phyloP scores from a whole-genome alignment of 2,329 filamentous ascomycete species.

The Penicillium sumatraense region DNA sequence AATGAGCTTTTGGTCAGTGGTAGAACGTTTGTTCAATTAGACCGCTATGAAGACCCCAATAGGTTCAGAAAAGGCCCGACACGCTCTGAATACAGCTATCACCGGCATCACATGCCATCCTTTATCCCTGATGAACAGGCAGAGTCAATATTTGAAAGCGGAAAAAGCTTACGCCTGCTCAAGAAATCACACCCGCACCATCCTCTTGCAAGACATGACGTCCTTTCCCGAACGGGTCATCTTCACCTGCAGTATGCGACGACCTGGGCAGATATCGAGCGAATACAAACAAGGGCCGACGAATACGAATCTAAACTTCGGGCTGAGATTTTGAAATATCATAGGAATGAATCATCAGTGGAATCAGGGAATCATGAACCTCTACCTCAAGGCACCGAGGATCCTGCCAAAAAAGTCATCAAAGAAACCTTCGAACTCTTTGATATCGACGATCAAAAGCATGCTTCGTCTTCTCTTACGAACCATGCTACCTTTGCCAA shows the following conservation, averaged over 20 bases:
- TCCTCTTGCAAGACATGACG: slow-evolving; percentile 62
- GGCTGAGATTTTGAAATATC: slow-evolving; percentile 44
- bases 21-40: slow-evolving; percentile 66
- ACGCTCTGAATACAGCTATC: slow-evolving; percentile 63
- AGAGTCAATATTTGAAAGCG: slow-evolving; percentile 76
- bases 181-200: slow-evolving; percentile 72
- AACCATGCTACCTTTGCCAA: slow-evolving; percentile 28
- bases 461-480: slow-evolving; percentile 30
- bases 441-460: slow-evolving; percentile 37
- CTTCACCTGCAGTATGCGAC: slow-evolving; percentile 71
- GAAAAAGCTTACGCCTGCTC: slow-evolving; percentile 74
- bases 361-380: neutral
- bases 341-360: slow-evolving; percentile 35
- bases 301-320: slow-evolving; percentile 44
- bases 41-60: slow-evolving; percentile 63
- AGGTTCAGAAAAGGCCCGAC: slow-evolving; percentile 63
- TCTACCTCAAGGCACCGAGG: neutral
- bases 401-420: slow-evolving; percentile 10
- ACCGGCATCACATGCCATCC: slow-evolving; percentile 64
- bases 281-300: slow-evolving; percentile 64
- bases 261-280: slow-evolving; percentile 70
- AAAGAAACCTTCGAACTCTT: slow-evolving; percentile 39
- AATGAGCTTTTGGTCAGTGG: slow-evolving; percentile 53
- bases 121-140: slow-evolving; percentile 75
- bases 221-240: slow-evolving; percentile 53